Base-by-base conservation (phyloP, 345 rosid species). In the Iberis pinnata region DNA sequence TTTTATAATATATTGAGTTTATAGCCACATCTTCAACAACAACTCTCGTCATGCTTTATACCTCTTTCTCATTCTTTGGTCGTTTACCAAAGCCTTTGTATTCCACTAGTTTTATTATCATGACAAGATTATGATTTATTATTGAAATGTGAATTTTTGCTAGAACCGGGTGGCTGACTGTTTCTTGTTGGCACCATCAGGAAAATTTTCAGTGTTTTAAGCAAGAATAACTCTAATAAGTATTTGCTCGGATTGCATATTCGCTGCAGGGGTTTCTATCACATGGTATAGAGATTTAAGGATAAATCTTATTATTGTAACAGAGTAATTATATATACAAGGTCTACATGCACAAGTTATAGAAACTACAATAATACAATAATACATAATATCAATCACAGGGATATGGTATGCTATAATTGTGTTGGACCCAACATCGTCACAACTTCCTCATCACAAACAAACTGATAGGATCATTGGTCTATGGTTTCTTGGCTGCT, bases 21-120 rank as follows among this genome's bases (percentile, higher is more conserved):
- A n/a, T n/a, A n/a, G n/a, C n/a, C n/a, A n/a, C n/a, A n/a, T n/a
- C n/a, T n/a, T n/a, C n/a, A n/a, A 81, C 86, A 9, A 76, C 90
- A 26, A 55, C 73, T 22, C 89, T 92, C 56, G 70, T 92, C 50
- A 88, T 96, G 9, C 80, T 92, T 13, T 88, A 88, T 58, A 85
- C 98, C 4, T 70, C 98, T 12, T 88, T 88, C 78, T 92, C 96
- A 38, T 92, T 92, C 78, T 92, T 92, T 8, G 98, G 98, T n/a
- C 83, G 98, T 16, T 58, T 92, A 62, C 85, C n/a, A 32, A 32
- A 5, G 2, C 37, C 37, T 10, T 1, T 32, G 12, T 4, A 3
- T 32, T 32, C n/a, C 37, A 9, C n/a, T 22, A 5, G 13, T 16
- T 48, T 49, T 2, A 13, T 41, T 6, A 14, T 1, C 33, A 29